Conservation (phyloP, 441 rosid species). For the Populus hybrid region DNA sequence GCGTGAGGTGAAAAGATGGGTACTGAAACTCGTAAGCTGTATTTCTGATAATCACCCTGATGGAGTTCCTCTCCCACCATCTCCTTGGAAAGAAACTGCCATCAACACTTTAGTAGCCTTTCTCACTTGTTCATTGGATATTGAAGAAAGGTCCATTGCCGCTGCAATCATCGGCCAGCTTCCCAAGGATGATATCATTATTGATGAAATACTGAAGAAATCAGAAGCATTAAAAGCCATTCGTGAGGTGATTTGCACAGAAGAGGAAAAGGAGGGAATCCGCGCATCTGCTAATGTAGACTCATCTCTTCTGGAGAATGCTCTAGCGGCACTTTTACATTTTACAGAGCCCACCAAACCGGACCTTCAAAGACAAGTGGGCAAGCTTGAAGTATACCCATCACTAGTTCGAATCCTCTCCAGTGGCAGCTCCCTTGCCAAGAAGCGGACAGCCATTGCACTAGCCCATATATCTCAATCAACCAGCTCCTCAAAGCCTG, state of each 20-base stretch:
- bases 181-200: slow-evolving; percentile 40
- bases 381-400: slow-evolving; percentile 41
- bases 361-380: slow-evolving; percentile 44
- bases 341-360: slow-evolving; percentile 53
- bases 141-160: slow-evolving; percentile 48
- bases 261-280: slow-evolving; percentile 22
- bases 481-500: slow-evolving; percentile 24
- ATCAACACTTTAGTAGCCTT: slow-evolving; percentile 35
- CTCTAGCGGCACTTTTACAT: slow-evolving; percentile 45
- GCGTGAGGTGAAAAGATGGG: slow-evolving; percentile 33
- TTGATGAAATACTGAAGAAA: slow-evolving; percentile 41
- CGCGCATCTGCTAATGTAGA: slow-evolving; percentile 17
- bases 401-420: slow-evolving; percentile 43
- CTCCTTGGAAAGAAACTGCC: slow-evolving; percentile 39
- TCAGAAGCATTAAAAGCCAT: slow-evolving; percentile 49
- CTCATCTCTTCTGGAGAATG: slow-evolving; percentile 43
- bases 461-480: slow-evolving; percentile 49
- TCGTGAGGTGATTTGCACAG: slow-evolving; percentile 39
- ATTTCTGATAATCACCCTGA: slow-evolving; percentile 38
- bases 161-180: slow-evolving; percentile 54
- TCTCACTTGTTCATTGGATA: slow-evolving; percentile 31
- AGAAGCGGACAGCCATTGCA: slow-evolving; percentile 46
- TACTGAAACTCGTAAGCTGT: slow-evolving; percentile 38
- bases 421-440: slow-evolving; percentile 43
- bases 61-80: slow-evolving; percentile 47